Evolutionary conservation across 306 rosid genomes (phyloP).

Genomic region (Astragalus glycyphyllos): DNA sequence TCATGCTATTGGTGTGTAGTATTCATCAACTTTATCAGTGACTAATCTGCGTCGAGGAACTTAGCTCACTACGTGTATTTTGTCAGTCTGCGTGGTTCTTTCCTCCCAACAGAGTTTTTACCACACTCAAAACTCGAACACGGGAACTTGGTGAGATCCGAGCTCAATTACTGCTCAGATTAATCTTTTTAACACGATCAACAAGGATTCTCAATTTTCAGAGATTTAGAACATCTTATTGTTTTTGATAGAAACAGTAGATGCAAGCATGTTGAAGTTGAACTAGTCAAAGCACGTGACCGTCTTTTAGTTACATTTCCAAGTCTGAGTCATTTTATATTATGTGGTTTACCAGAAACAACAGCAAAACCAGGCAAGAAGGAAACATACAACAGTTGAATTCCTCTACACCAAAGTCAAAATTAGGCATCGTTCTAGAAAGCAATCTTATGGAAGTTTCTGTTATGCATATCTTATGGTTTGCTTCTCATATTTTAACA

Average conservation of each 20-base stretch:
- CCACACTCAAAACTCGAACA: too few relatives aligned
- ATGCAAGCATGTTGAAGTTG: constrained; percentile 29
- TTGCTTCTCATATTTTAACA: constrained; percentile 38
- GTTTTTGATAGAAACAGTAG: neutral
- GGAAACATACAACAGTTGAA: constrained; percentile 25
- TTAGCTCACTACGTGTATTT: too few relatives aligned
- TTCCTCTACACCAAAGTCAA: constrained; percentile 43
- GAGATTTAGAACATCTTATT: neutral
- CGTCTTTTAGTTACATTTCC: neutral
- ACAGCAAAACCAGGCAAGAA: constrained; percentile 21
- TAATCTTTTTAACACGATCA: too few relatives aligned
- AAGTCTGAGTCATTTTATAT: neutral
- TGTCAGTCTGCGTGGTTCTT: too few relatives aligned
- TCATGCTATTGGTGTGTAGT: too few relatives aligned
- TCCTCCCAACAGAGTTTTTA: too few relatives aligned
- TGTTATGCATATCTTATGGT: constrained; percentile 40
- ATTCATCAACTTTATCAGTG: too few relatives aligned
- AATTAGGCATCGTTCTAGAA: constrained; percentile 42
- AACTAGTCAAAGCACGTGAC: constrained; percentile 47
- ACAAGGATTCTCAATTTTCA: constrained; percentile 30
- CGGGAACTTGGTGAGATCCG: too few relatives aligned
- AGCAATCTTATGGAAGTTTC: constrained; percentile 43
- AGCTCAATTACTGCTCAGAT: too few relatives aligned
- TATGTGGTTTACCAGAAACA: constrained; percentile 19
- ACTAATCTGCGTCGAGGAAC: too few relatives aligned